Percentiles rank a stretch among this genome's conserved stretches.
These are phyloP conservation scores for Boletus edulis DNA, from an alignment of 768 basidiomycete species.

Conservation along the genomic window DNA sequence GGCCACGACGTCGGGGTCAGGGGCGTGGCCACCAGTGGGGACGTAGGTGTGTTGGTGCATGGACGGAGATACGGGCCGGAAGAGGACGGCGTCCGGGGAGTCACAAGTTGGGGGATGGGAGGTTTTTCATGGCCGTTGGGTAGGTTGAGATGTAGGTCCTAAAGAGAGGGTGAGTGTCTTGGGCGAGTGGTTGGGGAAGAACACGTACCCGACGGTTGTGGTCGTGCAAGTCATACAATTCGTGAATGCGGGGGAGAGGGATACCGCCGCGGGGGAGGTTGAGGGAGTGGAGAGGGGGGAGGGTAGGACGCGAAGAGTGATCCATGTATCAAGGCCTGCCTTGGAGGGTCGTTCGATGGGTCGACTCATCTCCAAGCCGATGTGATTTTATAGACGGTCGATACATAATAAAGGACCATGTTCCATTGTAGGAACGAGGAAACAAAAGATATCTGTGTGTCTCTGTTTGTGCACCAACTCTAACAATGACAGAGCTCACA, in stretches of 20 bases:
- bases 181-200: background rate
- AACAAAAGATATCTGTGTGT: background rate
- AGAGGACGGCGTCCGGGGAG: no score
- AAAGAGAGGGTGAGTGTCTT: background rate
- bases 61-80: conserved; percentile 1
- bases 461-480: background rate
- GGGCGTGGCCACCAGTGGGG: no score
- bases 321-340: conserved; percentile 23
- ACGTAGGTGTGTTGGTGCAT: background rate
- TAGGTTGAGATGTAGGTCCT: background rate
- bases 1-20: conserved; percentile 2
- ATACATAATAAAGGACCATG: no score
- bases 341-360: conserved; percentile 1
- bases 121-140: no score
- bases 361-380: background rate
- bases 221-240: background rate
- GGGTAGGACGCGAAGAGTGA: conserved; percentile 42
- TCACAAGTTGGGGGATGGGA: no score
- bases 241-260: conserved; percentile 1
- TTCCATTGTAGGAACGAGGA: background rate
- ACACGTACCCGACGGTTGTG: conserved; percentile 11
- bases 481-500: conserved; percentile 24
- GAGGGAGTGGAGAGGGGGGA: conserved; percentile 53
- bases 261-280: conserved; percentile 29
- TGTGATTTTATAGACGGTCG: conserved; percentile 11